These are phyloP conservation scores for Cadophora sp. DNA, from an alignment of 2,329 filamentous ascomycete species.

Conservation along the genomic window DNA sequence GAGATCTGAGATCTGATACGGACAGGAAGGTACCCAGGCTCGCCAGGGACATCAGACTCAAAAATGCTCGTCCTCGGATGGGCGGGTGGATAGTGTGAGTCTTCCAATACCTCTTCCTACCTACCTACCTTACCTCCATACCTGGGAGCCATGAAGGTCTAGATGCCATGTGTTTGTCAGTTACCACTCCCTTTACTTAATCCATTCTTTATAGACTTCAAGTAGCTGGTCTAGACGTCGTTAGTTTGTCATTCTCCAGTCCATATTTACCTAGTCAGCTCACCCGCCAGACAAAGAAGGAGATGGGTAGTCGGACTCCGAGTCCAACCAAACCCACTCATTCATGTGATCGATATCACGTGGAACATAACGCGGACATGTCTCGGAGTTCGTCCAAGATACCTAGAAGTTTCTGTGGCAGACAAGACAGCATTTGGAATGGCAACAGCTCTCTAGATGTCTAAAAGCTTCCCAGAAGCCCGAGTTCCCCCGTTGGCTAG, in stretches of 20 bases:
- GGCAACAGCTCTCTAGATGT: background rate
- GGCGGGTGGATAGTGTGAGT: no score
- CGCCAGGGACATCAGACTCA: no score
- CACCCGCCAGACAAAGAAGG: background rate
- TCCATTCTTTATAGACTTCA: no score
- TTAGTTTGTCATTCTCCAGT: background rate
- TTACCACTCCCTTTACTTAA: no score
- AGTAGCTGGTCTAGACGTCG: no score
- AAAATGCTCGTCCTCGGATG: no score
- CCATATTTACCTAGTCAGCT: background rate
- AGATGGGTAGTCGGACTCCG: background rate
- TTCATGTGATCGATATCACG: slow-evolving; percentile 1
- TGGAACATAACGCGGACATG: background rate
- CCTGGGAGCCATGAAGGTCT: background rate
- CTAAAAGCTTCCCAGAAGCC: background rate
- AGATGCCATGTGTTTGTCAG: background rate
- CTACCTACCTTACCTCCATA: background rate
- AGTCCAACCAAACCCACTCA: background rate
- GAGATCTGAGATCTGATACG: no score
- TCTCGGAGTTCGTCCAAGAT: background rate
- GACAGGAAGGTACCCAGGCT: no score
- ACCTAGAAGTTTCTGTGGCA: background rate
- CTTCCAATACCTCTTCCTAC: no score
- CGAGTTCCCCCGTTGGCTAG: slow-evolving; percentile 15
- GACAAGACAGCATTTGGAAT: slow-evolving; percentile 1